phyloP scores from a whole-genome alignment of 2,329 filamentous ascomycete genomes.

The Scytalidium lignicola region DNA sequence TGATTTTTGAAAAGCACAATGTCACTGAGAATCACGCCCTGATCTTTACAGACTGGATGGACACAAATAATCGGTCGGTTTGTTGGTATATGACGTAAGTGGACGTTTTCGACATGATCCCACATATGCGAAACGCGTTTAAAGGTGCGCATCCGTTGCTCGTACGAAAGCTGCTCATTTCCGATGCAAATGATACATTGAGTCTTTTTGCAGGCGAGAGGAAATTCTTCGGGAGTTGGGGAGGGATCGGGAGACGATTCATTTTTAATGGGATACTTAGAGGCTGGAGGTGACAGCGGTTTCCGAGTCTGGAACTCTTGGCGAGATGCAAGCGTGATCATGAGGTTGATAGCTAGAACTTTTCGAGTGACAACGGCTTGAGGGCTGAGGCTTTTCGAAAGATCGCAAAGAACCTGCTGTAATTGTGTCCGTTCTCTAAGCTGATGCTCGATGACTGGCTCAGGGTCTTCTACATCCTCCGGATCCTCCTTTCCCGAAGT shows the following conservation, averaged over 20 bases:
- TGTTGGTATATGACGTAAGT: too few species aligned
- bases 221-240: too few species aligned
- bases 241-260: slow-evolving; percentile 4
- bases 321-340: slow-evolving; percentile 13
- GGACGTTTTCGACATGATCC: too few species aligned
- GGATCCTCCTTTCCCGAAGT: slow-evolving; percentile 6
- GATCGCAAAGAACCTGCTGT: slow-evolving; percentile 15
- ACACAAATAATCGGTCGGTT: too few species aligned
- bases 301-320: slow-evolving; percentile 13
- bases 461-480: slow-evolving; percentile 1
- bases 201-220: too few species aligned
- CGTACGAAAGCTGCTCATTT: too few species aligned
- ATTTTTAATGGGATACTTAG: slow-evolving; percentile 6
- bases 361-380: slow-evolving; percentile 11
- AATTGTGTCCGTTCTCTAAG: slow-evolving; percentile 15
- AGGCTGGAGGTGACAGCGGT: slow-evolving; percentile 2
- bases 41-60: too few species aligned
- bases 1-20: too few species aligned
- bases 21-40: too few species aligned
- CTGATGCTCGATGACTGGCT: slow-evolving; percentile 13
- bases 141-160: too few species aligned
- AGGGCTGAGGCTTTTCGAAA: slow-evolving; percentile 13
- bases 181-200: too few species aligned
- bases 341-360: slow-evolving; percentile 14
- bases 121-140: too few species aligned